Base-by-base conservation (phyloP, 192 early-diverging fungal species). In the Tieghemiomyces parasiticus region DNA sequence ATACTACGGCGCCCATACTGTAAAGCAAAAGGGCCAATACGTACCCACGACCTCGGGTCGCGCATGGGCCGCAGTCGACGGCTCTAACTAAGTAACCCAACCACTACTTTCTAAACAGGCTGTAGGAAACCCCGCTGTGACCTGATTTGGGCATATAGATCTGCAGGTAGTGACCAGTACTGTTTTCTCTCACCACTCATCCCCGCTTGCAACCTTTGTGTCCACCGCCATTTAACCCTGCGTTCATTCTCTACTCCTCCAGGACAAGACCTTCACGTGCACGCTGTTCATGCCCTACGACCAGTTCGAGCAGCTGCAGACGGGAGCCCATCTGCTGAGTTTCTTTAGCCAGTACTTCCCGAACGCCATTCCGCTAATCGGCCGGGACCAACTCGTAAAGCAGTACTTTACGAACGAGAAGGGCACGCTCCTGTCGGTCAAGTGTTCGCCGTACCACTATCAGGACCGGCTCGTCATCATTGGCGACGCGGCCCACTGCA, bases 401-500 rank as follows among this genome's bases (percentile, higher is more conserved):
- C 89, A 91, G 52, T 98, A 85, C 66, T 87, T 88, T 58, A 73
- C 70, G 45, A 91, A 98, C 59, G 84, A 86, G 33, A 85, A 84
- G 65, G 92, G 92, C 3, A 74, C 88, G 12, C 74, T 98, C 46
- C 74, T 93, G 61, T 81, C 83, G 55, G 64, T 95, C 49, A 92
- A 90, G 74, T 85, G 89, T 59, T 74, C 77, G 58, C 95, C 95
- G 2, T 91, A 93, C 65, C 80, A 94, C 60, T 90, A 86, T 74
- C 78, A 83, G 52, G 75, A 84, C 52, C 74, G 73, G 4, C 81
- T 74, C 0, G 71, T 95, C 13, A 87, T 94, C 46, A 68, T 98
- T 47, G 95, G 95, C 42, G 95, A 98, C 65, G 90, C 95, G 13
- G 95, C 95, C 0, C 95, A 98, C 62, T 85, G 89, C 46, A 98